Percentiles rank a stretch among this genome's conserved stretches.
phyloP scores from a whole-genome alignment of 768 basidiomycete species.

The Mycena rosella region DNA sequence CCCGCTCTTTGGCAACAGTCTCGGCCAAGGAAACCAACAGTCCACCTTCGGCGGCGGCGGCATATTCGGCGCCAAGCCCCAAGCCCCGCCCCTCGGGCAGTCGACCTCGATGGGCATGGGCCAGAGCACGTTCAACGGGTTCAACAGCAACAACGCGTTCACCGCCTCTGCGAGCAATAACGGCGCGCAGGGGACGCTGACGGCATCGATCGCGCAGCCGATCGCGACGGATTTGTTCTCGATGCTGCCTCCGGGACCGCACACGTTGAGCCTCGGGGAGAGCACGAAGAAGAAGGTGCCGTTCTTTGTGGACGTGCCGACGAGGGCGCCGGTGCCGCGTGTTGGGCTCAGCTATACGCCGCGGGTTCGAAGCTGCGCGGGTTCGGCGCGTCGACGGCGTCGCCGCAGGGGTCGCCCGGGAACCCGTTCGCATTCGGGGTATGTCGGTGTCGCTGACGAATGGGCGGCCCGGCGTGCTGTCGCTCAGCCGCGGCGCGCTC shows the following conservation, averaged over 20 bases:
- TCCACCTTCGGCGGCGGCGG: constrained; percentile 59
- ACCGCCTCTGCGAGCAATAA: constrained; percentile 56
- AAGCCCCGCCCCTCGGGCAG: constrained; percentile 59
- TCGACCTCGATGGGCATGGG: constrained; percentile 58
- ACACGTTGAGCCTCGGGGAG: constrained; percentile 69
- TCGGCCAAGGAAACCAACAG: constrained; percentile 60
- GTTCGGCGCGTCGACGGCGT: constrained; percentile 65
- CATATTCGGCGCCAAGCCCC: constrained; percentile 60
- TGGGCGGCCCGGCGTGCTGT: constrained; percentile 68
- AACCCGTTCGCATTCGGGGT: constrained; percentile 51
- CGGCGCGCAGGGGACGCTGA: constrained; percentile 72
- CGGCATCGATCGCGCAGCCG: constrained; percentile 91
- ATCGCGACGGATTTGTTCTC: constrained; percentile 79
- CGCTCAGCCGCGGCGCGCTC: constrained; percentile 60
- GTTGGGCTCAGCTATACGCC: constrained; percentile 73
- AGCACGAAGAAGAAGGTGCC: constrained; percentile 80
- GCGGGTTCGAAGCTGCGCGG: constrained; percentile 80
- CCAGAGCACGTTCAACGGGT: constrained; percentile 45
- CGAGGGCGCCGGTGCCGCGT: constrained; percentile 77
- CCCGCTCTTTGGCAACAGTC: constrained; percentile 64
- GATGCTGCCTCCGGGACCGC: constrained; percentile 80
- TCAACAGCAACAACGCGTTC: constrained; percentile 52
- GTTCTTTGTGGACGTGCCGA: constrained; percentile 83
- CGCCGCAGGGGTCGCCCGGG: constrained; percentile 52
- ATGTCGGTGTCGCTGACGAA: constrained; percentile 64